phyloP scores from a whole-genome alignment of 768 basidiomycete species.

The Leccinum variicolor region DNA sequence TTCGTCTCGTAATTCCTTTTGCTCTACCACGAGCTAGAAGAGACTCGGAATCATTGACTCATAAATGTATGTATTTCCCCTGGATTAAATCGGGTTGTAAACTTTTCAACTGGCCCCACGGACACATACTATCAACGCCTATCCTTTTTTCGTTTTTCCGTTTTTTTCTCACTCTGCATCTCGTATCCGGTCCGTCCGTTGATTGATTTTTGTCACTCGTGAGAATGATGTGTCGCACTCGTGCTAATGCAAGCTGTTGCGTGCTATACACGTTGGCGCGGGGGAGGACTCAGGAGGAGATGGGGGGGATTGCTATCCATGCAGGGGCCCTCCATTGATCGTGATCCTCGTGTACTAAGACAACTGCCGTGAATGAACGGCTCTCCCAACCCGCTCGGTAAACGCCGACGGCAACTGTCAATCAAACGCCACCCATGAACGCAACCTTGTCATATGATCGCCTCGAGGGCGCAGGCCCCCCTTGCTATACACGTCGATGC shows the following conservation, averaged over 20 bases:
- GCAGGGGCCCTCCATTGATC: conserved; percentile 6
- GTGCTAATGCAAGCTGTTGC: conserved; percentile 1
- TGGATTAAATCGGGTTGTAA: conserved; percentile 20
- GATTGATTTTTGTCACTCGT: conserved; percentile 10
- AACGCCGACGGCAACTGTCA: conserved; percentile 17
- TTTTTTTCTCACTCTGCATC: neutral
- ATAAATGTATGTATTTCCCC: conserved; percentile 18
- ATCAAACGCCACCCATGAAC: conserved; percentile 20
- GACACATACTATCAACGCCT: neutral
- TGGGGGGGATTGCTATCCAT: neutral
- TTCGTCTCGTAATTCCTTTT: neutral
- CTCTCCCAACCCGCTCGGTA: conserved; percentile 10
- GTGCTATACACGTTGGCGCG: conserved; percentile 9
- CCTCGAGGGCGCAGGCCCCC: conserved; percentile 14
- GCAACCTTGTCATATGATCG: conserved; percentile 25
- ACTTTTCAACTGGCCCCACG: conserved; percentile 11
- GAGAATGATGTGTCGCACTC: neutral
- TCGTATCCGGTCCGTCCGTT: conserved; percentile 9
- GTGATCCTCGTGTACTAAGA: conserved; percentile 10
- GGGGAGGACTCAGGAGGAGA: neutral
- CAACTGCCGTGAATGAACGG: conserved; percentile 11
- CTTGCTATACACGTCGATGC: conserved; percentile 6
- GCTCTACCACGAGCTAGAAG: neutral
- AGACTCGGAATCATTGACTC: conserved; percentile 2
- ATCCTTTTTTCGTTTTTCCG: conserved; percentile 1